Percentiles rank a stretch among this genome's conserved stretches.
phyloP scores from a whole-genome alignment of 2,329 filamentous ascomycete species.

The Colletotrichum zoysiae region DNA sequence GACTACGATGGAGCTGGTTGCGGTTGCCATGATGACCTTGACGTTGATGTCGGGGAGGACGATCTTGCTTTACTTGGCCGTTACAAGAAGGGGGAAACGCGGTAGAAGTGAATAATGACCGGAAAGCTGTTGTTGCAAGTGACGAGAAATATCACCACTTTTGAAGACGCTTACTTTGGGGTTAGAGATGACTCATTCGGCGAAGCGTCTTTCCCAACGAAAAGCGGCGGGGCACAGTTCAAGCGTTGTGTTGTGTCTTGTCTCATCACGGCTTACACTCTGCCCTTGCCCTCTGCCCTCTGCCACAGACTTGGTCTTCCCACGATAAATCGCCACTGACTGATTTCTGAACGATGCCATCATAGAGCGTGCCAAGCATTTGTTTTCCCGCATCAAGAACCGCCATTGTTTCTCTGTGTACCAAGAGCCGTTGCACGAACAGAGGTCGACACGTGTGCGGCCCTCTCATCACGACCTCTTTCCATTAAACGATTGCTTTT shows the following conservation, averaged over 20 bases:
- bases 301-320: too few relatives aligned
- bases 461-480: too few relatives aligned
- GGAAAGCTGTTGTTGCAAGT: too few relatives aligned
- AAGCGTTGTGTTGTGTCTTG: background rate
- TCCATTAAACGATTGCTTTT: background rate
- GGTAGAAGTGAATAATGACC: background rate
- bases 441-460: background rate
- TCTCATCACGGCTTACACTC: background rate
- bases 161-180: background rate
- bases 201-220: background rate
- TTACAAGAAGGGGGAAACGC: background rate
- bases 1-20: slow-evolving; percentile 44
- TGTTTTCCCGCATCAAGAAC: background rate
- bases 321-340: background rate
- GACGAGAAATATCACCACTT: background rate
- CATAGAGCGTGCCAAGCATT: background rate
- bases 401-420: background rate
- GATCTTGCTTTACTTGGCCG: background rate
- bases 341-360: background rate
- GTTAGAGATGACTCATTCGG: slow-evolving; percentile 5
- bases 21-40: background rate
- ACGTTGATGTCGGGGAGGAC: background rate
- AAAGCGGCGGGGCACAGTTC: background rate
- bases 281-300: too few relatives aligned
- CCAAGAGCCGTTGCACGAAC: too few relatives aligned